Evolutionary conservation across 257 asterid genomes (phyloP).

Genomic region (Fraxinus americana): DNA sequence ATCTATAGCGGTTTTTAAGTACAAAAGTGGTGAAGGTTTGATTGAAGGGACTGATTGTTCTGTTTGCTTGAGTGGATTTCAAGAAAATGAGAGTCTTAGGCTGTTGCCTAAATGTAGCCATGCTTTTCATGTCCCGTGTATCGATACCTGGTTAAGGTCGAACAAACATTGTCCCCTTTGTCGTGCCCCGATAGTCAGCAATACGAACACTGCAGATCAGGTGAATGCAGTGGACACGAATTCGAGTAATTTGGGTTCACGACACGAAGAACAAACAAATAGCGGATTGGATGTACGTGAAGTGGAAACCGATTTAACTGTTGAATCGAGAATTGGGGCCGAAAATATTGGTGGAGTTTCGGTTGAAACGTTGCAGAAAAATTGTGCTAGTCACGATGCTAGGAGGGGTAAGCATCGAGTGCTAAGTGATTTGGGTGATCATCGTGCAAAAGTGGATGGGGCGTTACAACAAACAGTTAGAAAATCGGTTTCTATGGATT

Average conservation of each 20-base stretch:
- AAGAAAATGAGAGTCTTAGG: slow-evolving; percentile 63
- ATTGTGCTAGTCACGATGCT: not conserved
- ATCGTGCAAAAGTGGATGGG: slow-evolving; percentile 23
- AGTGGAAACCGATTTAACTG: slow-evolving; percentile 2
- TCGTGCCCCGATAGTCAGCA: slow-evolving; percentile 57
- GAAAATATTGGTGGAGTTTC: slow-evolving; percentile 9
- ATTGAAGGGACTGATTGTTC: slow-evolving; percentile 67
- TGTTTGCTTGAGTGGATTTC: slow-evolving; percentile 70
- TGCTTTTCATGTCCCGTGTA: slow-evolving; percentile 69
- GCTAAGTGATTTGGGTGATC: slow-evolving; percentile 48
- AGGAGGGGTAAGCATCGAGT: slow-evolving; percentile 32
- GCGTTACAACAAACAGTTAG: slow-evolving; percentile 39
- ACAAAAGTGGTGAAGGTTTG: slow-evolving; percentile 41
- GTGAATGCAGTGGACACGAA: not conserved
- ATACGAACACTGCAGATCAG: not conserved
- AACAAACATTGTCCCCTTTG: slow-evolving; percentile 80
- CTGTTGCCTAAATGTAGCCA: slow-evolving; percentile 82
- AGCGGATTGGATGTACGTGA: slow-evolving; percentile 17
- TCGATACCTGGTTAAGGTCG: slow-evolving; percentile 78
- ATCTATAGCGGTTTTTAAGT: slow-evolving; percentile 53
- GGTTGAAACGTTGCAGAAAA: too few species aligned
- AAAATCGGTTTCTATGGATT: slow-evolving; percentile 65
- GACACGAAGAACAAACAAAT: slow-evolving; percentile 10
- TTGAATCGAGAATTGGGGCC: slow-evolving; percentile 4
- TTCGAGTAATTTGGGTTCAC: slow-evolving; percentile 5